Percentiles rank a stretch among this genome's conserved stretches.
phyloP scores from a whole-genome alignment of 768 basidiomycete genomes.

The Flagelloscypha sp. region DNA sequence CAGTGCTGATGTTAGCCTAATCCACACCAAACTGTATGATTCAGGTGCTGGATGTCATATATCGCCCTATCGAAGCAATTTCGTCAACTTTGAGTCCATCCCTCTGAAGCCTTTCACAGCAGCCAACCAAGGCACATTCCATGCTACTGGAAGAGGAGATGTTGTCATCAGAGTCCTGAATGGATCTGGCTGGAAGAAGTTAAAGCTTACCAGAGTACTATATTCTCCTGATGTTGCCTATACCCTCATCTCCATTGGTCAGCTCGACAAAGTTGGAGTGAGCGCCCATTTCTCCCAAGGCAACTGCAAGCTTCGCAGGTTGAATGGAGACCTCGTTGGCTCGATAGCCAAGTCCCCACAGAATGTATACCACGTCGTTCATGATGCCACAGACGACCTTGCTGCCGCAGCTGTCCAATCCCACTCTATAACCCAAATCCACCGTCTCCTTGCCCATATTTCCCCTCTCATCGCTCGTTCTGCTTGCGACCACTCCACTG shows the following conservation, averaged over 20 bases:
- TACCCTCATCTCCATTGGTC: conserved; percentile 20
- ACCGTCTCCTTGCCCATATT: conserved; percentile 27
- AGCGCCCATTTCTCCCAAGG: neutral
- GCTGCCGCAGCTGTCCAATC: conserved; percentile 9
- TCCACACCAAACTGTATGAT: conserved; percentile 20
- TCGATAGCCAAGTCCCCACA: conserved; percentile 15
- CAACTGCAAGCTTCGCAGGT: neutral
- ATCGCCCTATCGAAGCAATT: conserved; percentile 18
- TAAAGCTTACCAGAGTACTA: conserved; percentile 25
- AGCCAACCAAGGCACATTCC: conserved; percentile 17
- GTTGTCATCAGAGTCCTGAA: conserved; percentile 17
- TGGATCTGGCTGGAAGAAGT: conserved; percentile 13
- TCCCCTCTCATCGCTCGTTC: conserved; percentile 16
- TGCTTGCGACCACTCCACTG: conserved; percentile 11
- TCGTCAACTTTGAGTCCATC: conserved; percentile 14
- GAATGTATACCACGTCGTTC: conserved; percentile 19
- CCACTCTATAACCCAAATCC: conserved; percentile 22
- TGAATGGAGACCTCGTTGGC: conserved; percentile 10
- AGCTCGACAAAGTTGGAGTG: conserved; percentile 8
- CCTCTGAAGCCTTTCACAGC: conserved; percentile 14
- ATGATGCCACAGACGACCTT: conserved; percentile 10
- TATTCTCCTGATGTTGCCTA: conserved; percentile 28
- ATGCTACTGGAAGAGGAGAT: conserved; percentile 14
- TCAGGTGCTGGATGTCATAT: conserved; percentile 25
- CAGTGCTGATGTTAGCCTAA: no score